Base-by-base conservation (phyloP, 106 monocot species). In the Dactylorhiza incarnata region DNA sequence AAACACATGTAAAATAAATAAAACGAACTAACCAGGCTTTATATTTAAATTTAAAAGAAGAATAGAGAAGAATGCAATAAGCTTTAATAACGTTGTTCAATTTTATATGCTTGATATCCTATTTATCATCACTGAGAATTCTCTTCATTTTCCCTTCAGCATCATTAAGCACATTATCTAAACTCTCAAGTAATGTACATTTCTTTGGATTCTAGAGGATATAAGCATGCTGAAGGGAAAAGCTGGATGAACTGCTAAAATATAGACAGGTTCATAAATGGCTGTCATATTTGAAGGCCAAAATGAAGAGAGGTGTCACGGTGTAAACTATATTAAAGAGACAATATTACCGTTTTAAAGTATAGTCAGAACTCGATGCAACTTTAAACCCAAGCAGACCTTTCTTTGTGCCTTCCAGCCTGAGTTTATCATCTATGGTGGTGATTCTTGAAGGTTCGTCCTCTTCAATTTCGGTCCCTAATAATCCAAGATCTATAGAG, bases 281-380 rank as follows among this genome's bases (percentile, higher is more conserved):
- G 0, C 23, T 17, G 69, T 10, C 16, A 69, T 46, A 66, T 66
- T 66, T 11, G 29, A 49, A 75, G 45, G 59, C n/a, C 13, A 45
- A 26, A 73, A 7, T 63, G 11, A 62, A 49, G 48, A 10, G 9
- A 52, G 23, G 0, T 37, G 10, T 17, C 11, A 75, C 0, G 22
- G n/a, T 5, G 23, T 69, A 24, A 23, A 17, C 23, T 15, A 23
- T 17, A 69, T 16, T 17, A 14, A 46, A 69, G n/a, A 69, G 69
- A 16, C 24, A 75, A 14, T 2, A 37, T 53, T 87, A 94, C 97
- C 97, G 91, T 86, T 89, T 90, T 68, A 89, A 50, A 22, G 19
- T 82, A 74, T 94, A 94, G 25, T 91, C 94, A 78, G 89, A 80
- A 77, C 65, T 77, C 15, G 87, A 84, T 79, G 97, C 89, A 72